Base-by-base conservation (phyloP, 73 alveolate genomes). In the Paramecium primaurelia region DNA sequence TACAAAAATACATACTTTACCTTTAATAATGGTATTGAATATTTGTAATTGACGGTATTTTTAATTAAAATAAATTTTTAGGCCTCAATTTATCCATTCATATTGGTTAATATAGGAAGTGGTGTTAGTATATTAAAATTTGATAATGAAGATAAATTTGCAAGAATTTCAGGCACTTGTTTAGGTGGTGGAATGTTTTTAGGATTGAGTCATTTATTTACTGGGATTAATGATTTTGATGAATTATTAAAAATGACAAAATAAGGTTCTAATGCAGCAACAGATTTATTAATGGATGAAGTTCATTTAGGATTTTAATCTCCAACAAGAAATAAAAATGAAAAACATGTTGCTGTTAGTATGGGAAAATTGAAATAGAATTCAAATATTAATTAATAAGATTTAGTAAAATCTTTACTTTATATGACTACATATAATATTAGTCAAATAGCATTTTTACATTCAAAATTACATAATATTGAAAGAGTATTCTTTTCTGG, bases 71-170 rank as follows among this genome's bases (percentile, higher is more conserved):
- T 54, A 54, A 54, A 54, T 54, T 32, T n/a, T 64, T 28, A 64
- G 84, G 42, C 68, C 0, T 58, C 92, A 5, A 71, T 89, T 32
- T 89, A 59, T 73, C 94, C 94, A 22, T 89, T 89, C 30, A 36
- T 89, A 38, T 83, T 89, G 10, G 88, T 89, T 1, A 71, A 89
- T 45, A 89, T 89, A 34, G 94, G 94, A 20, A 45, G 86, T 28
- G 94, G 94, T 8, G 92, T 89, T 4, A 89, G 94, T 45, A 89
- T 71, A 60, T 51, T 71, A 8, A 89, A 89, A 73, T 89, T 89
- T 30, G 94, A 89, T 58, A 64, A 68, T 16, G 92, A 68, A 32
- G 90, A 83, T 4, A 44, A 71, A 18, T 89, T 89, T 45, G 9
- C 60, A 3, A 42, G 94, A 45, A 73, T 89, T 2, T 47, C 75